A percentile compares a stretch with the other conserved stretches of the same genome.
Conservation (phyloP, 768 basidiomycete species). For the Scleroderma bovista region DNA sequence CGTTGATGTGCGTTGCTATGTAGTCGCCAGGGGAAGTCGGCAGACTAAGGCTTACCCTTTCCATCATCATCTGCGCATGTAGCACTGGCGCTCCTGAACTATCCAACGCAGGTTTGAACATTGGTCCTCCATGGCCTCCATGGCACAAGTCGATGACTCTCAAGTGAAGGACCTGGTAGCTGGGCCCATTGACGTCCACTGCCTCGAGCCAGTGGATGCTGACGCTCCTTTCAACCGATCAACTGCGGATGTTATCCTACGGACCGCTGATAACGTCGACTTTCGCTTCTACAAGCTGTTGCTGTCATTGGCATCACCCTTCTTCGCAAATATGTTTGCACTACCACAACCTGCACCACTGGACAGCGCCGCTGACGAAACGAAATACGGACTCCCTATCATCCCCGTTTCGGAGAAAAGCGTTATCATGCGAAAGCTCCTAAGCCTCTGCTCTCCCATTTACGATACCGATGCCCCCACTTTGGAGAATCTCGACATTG, state of each 20-base stretch:
- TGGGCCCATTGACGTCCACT: slow-evolving; percentile 2
- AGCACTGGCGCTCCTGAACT: neutral
- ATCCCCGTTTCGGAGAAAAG: slow-evolving; percentile 46
- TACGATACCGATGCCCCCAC: slow-evolving; percentile 29
- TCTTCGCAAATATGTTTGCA: slow-evolving; percentile 53
- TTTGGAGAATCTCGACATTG: slow-evolving; percentile 34
- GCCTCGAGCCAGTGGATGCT: slow-evolving; percentile 21
- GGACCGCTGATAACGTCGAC: slow-evolving; percentile 45
- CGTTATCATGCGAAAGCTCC: slow-evolving; percentile 35
- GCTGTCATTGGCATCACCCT: slow-evolving; percentile 50
- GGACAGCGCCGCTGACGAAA: slow-evolving; percentile 25
- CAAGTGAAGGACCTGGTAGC: neutral
- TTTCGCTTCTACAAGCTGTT: slow-evolving; percentile 53
- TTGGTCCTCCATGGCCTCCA: neutral
- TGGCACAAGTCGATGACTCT: neutral
- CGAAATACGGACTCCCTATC: slow-evolving; percentile 33
- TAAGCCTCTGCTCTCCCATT: slow-evolving; percentile 46
- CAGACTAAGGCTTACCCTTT: too few species aligned
- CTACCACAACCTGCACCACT: slow-evolving; percentile 38
- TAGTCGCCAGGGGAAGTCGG: too few species aligned
- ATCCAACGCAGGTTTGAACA: neutral
- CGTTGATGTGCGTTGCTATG: too few species aligned
- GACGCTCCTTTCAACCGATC: slow-evolving; percentile 42
- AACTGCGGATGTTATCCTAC: slow-evolving; percentile 49
- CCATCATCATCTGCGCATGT: too few species aligned